A percentile compares a stretch with the other conserved stretches of the same genome.
Evolutionary conservation across 2,329 filamentous ascomycete species (phyloP).

Genomic region (Chrysoporthe deuterocubensis): DNA sequence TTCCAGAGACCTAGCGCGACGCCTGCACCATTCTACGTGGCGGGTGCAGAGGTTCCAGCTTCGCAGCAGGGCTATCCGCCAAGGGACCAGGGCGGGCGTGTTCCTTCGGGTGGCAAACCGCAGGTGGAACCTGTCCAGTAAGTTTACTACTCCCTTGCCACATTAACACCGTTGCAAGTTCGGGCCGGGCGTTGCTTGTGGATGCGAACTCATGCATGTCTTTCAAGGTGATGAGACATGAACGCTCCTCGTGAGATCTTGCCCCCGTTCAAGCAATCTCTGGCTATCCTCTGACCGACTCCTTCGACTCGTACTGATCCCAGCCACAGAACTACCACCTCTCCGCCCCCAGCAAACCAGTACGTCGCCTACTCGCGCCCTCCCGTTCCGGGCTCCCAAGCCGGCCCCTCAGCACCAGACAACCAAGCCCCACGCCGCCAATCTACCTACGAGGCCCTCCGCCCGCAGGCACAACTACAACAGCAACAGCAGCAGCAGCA

Average conservation of each 20-base stretch:
- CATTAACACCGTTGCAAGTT: neutral
- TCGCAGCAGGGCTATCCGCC: conserved; percentile 55
- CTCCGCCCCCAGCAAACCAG: conserved; percentile 27
- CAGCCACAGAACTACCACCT: conserved; percentile 22
- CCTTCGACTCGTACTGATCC: neutral
- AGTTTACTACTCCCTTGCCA: neutral
- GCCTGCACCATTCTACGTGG: conserved; percentile 68
- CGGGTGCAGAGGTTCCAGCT: conserved; percentile 57
- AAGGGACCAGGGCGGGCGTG: conserved; percentile 54
- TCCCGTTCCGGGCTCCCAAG: conserved; percentile 20
- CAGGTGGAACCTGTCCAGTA: conserved; percentile 33
- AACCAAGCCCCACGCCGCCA: conserved; percentile 54
- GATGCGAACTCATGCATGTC: conserved; percentile 3
- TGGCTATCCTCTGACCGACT: neutral
- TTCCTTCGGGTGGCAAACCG: conserved; percentile 51
- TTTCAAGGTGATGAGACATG: conserved; percentile 8
- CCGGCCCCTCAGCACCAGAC: conserved; percentile 46
- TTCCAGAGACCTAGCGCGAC: conserved; percentile 58
- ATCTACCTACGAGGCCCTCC: conserved; percentile 65
- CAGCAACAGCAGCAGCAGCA: neutral
- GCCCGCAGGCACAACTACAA: neutral
- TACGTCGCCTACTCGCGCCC: conserved; percentile 27
- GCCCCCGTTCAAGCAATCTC: neutral
- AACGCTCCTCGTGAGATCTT: neutral
- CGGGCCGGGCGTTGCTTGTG: neutral